Base-by-base conservation (phyloP, 345 rosid species). In the Barbarea vulgaris region DNA sequence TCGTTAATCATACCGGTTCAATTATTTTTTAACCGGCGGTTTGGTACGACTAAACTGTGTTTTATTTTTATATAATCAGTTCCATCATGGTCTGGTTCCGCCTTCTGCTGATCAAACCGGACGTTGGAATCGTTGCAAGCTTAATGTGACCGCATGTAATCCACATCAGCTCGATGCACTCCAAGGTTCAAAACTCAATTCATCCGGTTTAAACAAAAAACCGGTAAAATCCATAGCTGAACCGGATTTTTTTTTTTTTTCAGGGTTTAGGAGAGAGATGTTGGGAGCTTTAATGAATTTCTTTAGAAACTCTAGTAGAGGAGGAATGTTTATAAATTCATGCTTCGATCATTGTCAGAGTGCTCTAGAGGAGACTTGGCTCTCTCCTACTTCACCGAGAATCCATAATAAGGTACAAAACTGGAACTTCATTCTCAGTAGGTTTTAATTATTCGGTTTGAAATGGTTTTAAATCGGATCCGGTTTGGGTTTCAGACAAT, bases 261-360 rank as follows among this genome's bases (percentile, higher is more conserved):
- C 77, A 93, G 98, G 94, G 76, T 85, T 95, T 72, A 86, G 99
- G 85, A 67, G 42, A 19, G 87, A 87, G 70, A 92, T 95, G 99
- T 74, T 95, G 60, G 70, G 21, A 59, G 86, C 91, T 15, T 54
- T 90, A 33, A 47, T 59, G 50, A 61, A 70, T n/a, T 90, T 89
- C 75, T 74, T 70, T 24, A 79, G 21, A 56, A 36, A 72, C 70
- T 85, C 93, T 10, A 66, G 53, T 11, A 69, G 81, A 57, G 92
- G 86, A 12, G 99, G 97, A 21, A 86, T 92, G 93, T 95, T 85
- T 70, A 82, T 95, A 83, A 90, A 92, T 71, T 89, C 99, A 12
- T 95, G 97, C 78, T 92, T 95, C 57, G 93, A 92, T 82, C 99
- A 95, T 84, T 95, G 99, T 77, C 97, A 95, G 78, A 92, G 97